Evolutionary conservation across 345 rosid genomes (phyloP), one percentile per base, ranked within the genome.

Genomic region (Moricandia arvensis): DNA sequence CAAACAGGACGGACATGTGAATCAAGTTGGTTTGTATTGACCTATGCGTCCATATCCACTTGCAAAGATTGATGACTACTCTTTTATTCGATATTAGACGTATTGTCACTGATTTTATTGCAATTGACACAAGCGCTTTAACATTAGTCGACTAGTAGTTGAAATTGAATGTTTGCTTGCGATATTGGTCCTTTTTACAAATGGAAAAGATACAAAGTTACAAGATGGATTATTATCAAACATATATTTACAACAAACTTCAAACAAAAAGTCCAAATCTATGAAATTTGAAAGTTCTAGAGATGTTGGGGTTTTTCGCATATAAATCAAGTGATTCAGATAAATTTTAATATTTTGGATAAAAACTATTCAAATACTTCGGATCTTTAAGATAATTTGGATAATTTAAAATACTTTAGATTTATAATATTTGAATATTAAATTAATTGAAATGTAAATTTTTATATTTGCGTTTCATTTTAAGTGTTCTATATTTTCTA

Each of bases 1-100:
- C 76, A 71, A 58, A 71, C 16, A 57, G 45, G 59, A 51, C 65
- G 59, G 72, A 71, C 80, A 71, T 77, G 72, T 76, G 80, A 64
- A 59, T 45, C 62, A 59, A 77, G 80, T 70, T 70, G 80, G 62
- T 77, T 16, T 58, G 7, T 34, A 58, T 71, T 77, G 80, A 71
- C 76, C 66, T 45, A 76, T 41, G 76, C 38, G 24, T 71, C 21
- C 58, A 35, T 45, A 26, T 45, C 80, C 63, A 77, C 76, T 77
- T 77, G 80, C 71, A 58, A 58, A 43, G 66, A 16, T 71, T 63
- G 57, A 24, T 45, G 17, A n/a, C 53, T 4, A 15, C 53, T 45
- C 53, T 45, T 45, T 45, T 45, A 45, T n/a, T 58, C 72, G 66
- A 64, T 69, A 62, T 31, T 11, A 47, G 18, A 69, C 24, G 26